Evolutionary conservation across 306 rosid species (phyloP), one percentile per base, ranked within the genome.

Genomic region (Rubus idaeus): DNA sequence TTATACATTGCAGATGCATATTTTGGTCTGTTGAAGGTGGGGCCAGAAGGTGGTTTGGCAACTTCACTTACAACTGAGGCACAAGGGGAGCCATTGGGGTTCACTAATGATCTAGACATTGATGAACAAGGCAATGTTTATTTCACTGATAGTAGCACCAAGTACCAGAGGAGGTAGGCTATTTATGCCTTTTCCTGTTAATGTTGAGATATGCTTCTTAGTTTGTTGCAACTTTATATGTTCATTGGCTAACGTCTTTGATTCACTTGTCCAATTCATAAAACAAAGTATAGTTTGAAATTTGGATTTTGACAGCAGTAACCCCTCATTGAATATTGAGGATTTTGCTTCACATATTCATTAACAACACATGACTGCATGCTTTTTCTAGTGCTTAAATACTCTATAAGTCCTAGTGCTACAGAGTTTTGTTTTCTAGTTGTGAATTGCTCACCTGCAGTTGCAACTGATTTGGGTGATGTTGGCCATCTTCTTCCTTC

Each of bases 1-100:
- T 74, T 94, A 76, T 92, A 92, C 87, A 94, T 94, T 46, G 95
- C 98, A 30, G 98, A 94, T 87, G 92, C 98, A 30, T 94, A 94
- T 77, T 70, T 89, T 79, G 98, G 97, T 73, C 83, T 94, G 50
- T 11, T 88, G 91, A 94, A 88, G 82, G 98, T 91, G 26, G 96
- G 97, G 8, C 93, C 97, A 0, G 89, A 94, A 79, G 98, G 98
- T 53, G 98, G 97, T 70, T 79, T 90, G 81, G 94, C 98, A 77
- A 88, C 92, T 42, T 50, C 90, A 73, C 97, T 94, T 74, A 61
- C 88, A 79, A 94, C 93, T 47, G 95, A 89, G 71, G 98, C 90
- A 61, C 92, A 92, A 84, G 98, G 97, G 51, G 85, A 80, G 77
- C 93, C 95, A 2, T 80, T 94, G 8, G 42, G 82, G 62, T 94